Percentiles rank a stretch among this genome's conserved stretches.
These are phyloP conservation scores for Tetragonia tetragonoides DNA, from an alignment of 148 eudicot genomes.

Conservation along the genomic window DNA sequence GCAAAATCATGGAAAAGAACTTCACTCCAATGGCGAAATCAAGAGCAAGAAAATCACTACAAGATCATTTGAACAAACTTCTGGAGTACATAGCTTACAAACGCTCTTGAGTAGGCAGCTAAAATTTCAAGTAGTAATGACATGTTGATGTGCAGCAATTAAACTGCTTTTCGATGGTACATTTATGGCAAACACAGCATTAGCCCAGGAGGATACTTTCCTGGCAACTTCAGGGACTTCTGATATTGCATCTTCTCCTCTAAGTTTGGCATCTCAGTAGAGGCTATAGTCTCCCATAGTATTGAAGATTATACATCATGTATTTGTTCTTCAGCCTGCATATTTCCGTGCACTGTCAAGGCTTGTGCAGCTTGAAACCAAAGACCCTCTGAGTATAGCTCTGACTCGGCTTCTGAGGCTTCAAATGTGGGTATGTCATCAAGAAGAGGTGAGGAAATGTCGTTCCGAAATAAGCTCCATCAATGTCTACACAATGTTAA, in stretches of 20 bases:
- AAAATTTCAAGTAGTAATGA: constrained; percentile 23
- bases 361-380: constrained; percentile 71
- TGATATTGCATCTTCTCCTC: constrained; percentile 12
- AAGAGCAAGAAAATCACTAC: constrained; percentile 20
- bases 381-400: constrained; percentile 62
- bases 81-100: constrained; percentile 22
- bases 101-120: constrained; percentile 29
- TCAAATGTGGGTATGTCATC: constrained; percentile 72
- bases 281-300: neutral
- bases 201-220: constrained; percentile 17
- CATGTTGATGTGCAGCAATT: constrained; percentile 22
- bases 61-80: constrained; percentile 4
- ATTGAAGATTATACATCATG: constrained; percentile 12
- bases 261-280: constrained; percentile 1
- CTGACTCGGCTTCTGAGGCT: constrained; percentile 58
- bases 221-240: constrained; percentile 17
- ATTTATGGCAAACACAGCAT: constrained; percentile 30
- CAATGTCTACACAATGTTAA: constrained; percentile 49
- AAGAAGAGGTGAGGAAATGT: constrained; percentile 66
- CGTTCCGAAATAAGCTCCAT: constrained; percentile 70
- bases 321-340: constrained; percentile 1
- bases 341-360: constrained; percentile 30
- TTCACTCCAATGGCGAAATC: constrained; percentile 10
- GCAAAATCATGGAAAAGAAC: constrained; percentile 1
- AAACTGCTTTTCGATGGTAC: constrained; percentile 17